Percentiles rank a stretch among this genome's conserved stretches.
phyloP scores from a whole-genome alignment of 1,284 basidiomycete genomes.

The Sporisorium exsertum region DNA sequence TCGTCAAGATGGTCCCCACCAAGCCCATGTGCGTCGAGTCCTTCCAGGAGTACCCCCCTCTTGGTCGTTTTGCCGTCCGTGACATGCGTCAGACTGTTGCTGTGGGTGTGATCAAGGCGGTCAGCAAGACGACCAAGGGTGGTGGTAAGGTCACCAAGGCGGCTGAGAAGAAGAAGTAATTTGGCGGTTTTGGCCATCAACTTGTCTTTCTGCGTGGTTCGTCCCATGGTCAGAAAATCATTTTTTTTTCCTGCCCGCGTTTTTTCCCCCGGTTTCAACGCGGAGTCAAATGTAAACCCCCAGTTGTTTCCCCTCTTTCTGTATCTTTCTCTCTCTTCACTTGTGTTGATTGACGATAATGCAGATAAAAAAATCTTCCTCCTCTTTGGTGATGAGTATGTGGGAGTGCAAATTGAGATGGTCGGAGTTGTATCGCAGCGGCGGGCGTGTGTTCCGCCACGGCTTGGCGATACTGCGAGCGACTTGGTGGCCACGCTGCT shows the following conservation, averaged over 20 bases:
- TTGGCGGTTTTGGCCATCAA: neutral
- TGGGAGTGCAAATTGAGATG: neutral
- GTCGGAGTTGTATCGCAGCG: neutral
- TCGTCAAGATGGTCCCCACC: constrained; percentile 95
- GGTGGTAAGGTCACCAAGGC: constrained; percentile 84
- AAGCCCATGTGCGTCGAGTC: constrained; percentile 99
- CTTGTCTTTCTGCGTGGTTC: neutral
- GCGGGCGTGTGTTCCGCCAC: too few relatives aligned
- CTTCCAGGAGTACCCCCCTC: constrained; percentile 97
- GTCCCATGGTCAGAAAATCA: neutral
- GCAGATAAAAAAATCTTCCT: constrained; percentile 8
- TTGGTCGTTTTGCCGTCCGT: constrained; percentile 89
- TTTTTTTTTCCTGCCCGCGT: constrained; percentile 25
- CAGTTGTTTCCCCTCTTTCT: neutral
- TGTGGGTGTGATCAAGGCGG: constrained; percentile 90
- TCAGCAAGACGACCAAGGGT: constrained; percentile 51
- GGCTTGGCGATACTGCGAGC: too few relatives aligned
- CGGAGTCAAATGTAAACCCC: constrained; percentile 46
- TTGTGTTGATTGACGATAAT: neutral
- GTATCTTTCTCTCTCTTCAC: constrained; percentile 1
- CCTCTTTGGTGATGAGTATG: neutral
- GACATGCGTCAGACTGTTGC: constrained; percentile 74
- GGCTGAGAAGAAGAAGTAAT: constrained; percentile 80
- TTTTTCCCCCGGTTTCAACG: constrained; percentile 33
- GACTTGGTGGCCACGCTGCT: too few relatives aligned